Percentiles rank a stretch among this genome's conserved stretches.
Evolutionary conservation across 306 rosid genomes (phyloP).

Genomic region (Psophocarpus tetragonolobus): DNA sequence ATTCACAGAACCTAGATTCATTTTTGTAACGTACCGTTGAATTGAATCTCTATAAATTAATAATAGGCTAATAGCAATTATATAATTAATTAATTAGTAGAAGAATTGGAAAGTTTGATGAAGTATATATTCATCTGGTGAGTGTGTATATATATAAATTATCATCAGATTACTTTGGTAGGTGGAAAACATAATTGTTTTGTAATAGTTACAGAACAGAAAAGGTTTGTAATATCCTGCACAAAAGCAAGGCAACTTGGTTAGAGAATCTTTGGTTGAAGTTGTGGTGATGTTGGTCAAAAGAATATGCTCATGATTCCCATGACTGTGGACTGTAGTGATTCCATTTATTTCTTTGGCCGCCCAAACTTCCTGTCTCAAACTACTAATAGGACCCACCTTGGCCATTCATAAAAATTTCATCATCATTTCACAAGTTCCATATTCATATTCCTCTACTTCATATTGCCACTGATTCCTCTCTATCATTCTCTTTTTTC

Average conservation of each 20-base stretch:
- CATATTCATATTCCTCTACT: not conserved
- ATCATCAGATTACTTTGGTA: not conserved
- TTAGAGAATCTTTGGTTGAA: constrained; percentile 18
- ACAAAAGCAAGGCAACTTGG: constrained; percentile 18
- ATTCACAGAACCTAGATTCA: not conserved
- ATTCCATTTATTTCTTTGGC: constrained; percentile 20
- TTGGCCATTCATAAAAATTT: constrained; percentile 10
- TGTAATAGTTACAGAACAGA: not conserved
- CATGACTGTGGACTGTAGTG: not conserved
- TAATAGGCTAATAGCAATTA: no score
- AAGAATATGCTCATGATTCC: constrained; percentile 25
- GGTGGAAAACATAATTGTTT: not conserved
- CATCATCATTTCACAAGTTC: not conserved
- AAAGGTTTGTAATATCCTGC: not conserved
- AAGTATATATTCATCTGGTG: not conserved
- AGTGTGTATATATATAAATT: no score
- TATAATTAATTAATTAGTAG: not conserved
- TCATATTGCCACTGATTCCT: not conserved
- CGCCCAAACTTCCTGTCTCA: constrained; percentile 2
- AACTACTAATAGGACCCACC: constrained; percentile 10
- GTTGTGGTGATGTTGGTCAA: not conserved
- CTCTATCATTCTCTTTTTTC: not conserved
- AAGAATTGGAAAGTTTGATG: not conserved
- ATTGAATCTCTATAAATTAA: not conserved
- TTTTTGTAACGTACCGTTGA: not conserved